Percentiles rank a stretch among this genome's conserved stretches.
Evolutionary conservation across 2,329 filamentous ascomycete genomes (phyloP).

Genomic region (Alternaria panax): DNA sequence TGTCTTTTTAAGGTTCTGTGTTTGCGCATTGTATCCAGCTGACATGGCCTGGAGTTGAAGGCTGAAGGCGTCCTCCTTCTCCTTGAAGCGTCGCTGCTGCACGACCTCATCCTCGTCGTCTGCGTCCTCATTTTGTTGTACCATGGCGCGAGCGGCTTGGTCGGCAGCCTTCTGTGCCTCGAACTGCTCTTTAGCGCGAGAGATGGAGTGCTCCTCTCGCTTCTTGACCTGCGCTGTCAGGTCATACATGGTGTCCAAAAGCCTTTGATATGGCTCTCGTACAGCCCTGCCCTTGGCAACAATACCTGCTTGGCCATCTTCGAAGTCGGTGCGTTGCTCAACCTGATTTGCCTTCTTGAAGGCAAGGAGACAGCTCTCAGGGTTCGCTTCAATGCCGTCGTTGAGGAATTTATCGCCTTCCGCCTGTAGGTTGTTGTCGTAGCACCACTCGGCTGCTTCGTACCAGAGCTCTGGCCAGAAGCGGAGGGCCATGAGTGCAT

Average conservation of each 20-base stretch:
- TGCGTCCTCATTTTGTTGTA: constrained; percentile 53
- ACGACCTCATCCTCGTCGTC: constrained; percentile 64
- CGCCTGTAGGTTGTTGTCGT: constrained; percentile 73
- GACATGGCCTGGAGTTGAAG: constrained; percentile 65
- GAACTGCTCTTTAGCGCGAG: constrained; percentile 63
- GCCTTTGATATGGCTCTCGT: constrained; percentile 80
- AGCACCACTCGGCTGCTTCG: constrained; percentile 92
- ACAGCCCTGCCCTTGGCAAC: constrained; percentile 73
- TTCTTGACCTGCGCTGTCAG: constrained; percentile 75
- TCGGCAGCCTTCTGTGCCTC: constrained; percentile 55
- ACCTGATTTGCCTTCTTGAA: constrained; percentile 89
- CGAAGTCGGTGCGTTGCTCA: constrained; percentile 77
- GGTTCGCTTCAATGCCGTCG: constrained; percentile 86
- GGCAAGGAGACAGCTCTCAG: constrained; percentile 88
- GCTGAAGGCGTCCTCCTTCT: constrained; percentile 62
- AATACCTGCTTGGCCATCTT: constrained; percentile 75
- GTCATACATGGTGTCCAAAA: constrained; percentile 87
- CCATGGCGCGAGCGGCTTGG: constrained; percentile 47
- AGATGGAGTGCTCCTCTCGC: constrained; percentile 69
- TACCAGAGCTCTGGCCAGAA: constrained; percentile 98
- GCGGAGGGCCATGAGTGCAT: constrained; percentile 88
- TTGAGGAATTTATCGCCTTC: constrained; percentile 81
- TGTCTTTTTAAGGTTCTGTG: constrained; percentile 78
- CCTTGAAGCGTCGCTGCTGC: constrained; percentile 42
- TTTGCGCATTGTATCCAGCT: constrained; percentile 74